Evolutionary conservation across 805 yeast genomes (phyloP).

Genomic region (Hemisphaericaspora nanyangensis): DNA sequence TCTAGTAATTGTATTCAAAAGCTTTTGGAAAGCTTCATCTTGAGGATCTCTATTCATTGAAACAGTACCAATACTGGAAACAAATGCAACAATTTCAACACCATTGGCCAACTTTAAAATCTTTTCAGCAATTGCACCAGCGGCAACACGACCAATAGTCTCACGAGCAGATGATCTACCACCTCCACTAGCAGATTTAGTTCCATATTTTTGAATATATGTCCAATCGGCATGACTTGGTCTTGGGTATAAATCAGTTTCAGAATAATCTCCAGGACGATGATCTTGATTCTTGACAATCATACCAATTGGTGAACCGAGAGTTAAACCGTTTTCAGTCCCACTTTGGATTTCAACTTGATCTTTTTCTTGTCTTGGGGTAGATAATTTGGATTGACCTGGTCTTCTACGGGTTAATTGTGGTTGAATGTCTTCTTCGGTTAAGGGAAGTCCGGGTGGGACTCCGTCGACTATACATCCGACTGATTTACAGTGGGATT

Average conservation of each 20-base stretch:
- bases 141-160: conserved; percentile 98
- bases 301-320: conserved; percentile 97
- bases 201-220: conserved; percentile 83
- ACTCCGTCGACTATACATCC: conserved; percentile 99
- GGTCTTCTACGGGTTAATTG: conserved; percentile 97
- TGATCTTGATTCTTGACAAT: conserved; percentile 91
- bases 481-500: conserved; percentile 94
- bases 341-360: conserved; percentile 91
- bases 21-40: conserved; percentile 58
- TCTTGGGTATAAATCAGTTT: conserved; percentile 92
- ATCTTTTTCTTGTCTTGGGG: conserved; percentile 96
- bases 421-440: conserved; percentile 89
- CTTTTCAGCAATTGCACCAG: conserved; percentile 97
- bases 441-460: conserved; percentile 87
- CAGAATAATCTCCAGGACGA: conserved; percentile 93
- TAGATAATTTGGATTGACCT: conserved; percentile 87
- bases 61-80: conserved; percentile 83
- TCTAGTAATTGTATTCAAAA: conserved; percentile 75
- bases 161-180: conserved; percentile 97
- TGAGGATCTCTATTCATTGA: conserved; percentile 72
- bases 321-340: conserved; percentile 81
- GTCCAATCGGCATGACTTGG: conserved; percentile 98
- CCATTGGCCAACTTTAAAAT: conserved; percentile 68
- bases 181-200: conserved; percentile 94
- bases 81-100: conserved; percentile 95